Percentiles rank a stretch among this genome's conserved stretches.
These are phyloP conservation scores for Colletotrichum paranaense DNA, from an alignment of 2,329 filamentous ascomycete species.

Conservation along the genomic window DNA sequence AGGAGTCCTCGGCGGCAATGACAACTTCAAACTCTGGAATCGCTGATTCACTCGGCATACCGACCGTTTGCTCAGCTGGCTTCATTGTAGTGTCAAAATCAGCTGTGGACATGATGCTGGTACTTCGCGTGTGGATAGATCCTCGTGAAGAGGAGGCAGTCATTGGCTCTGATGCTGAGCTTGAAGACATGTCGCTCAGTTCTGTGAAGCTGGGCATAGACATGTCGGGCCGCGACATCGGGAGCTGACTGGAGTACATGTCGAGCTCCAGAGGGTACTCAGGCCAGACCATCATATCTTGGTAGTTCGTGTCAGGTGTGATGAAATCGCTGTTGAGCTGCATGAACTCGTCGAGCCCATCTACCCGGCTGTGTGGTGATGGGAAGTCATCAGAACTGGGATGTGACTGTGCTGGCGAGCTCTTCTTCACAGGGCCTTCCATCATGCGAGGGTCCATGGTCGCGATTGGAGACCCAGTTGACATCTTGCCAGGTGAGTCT, in stretches of 20 bases:
- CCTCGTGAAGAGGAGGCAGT: constrained; percentile 53
- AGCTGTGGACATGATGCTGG: constrained; percentile 57
- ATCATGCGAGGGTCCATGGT: constrained; percentile 47
- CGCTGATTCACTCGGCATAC: constrained; percentile 41
- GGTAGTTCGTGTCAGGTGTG: constrained; percentile 50
- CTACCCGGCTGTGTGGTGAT: constrained; percentile 50
- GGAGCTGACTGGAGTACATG: constrained; percentile 48
- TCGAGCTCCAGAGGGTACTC: constrained; percentile 57
- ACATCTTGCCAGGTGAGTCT: constrained; percentile 41
- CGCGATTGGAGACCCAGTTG: constrained; percentile 43
- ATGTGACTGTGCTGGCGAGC: constrained; percentile 47
- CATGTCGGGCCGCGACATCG: constrained; percentile 48
- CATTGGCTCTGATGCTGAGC: constrained; percentile 52
- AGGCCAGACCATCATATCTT: constrained; percentile 57
- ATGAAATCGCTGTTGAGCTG: constrained; percentile 50
- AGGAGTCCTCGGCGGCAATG: constrained; percentile 59
- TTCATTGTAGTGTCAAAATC: constrained; percentile 51
- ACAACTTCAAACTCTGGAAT: constrained; percentile 60
- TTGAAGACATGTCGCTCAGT: constrained; percentile 53
- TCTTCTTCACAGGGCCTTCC: constrained; percentile 43
- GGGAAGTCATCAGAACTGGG: constrained; percentile 48
- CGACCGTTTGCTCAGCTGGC: constrained; percentile 43
- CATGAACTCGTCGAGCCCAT: constrained; percentile 56
- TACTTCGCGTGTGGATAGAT: constrained; percentile 58
- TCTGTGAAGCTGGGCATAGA: constrained; percentile 51